A percentile compares a stretch with the other conserved stretches of the same genome.
These are phyloP conservation scores for Pelargonium nanum DNA, from an alignment of 345 rosid genomes.

Conservation along the genomic window DNA sequence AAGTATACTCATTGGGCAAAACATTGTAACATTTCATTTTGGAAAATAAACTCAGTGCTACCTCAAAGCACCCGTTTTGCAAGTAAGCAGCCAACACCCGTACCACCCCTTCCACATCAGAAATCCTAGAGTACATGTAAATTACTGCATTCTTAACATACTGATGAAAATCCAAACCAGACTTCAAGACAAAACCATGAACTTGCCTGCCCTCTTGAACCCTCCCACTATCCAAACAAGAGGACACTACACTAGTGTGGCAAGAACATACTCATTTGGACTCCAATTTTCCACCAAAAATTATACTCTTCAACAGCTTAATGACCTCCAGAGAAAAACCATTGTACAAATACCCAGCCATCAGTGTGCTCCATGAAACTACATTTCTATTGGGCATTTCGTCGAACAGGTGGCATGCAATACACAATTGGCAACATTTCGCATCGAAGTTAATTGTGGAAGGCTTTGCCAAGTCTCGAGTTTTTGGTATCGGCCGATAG, in stretches of 20 bases:
- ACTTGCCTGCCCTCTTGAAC: slow-evolving; percentile 51
- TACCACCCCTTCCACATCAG: slow-evolving; percentile 30
- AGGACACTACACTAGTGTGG: slow-evolving; percentile 42
- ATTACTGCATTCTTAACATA: slow-evolving; percentile 54
- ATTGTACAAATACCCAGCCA: slow-evolving; percentile 54
- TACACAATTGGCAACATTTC: slow-evolving; percentile 33
- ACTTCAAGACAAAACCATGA: slow-evolving; percentile 56
- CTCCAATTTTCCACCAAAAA: slow-evolving; percentile 17
- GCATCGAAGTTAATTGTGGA: slow-evolving; percentile 55
- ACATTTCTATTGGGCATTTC: slow-evolving; percentile 41
- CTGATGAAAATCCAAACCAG: slow-evolving; percentile 46
- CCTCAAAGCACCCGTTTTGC: slow-evolving; percentile 63
- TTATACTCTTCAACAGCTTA: slow-evolving; percentile 45
- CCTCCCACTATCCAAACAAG: slow-evolving; percentile 39
- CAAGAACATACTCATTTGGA: slow-evolving; percentile 56
- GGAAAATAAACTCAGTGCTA: slow-evolving; percentile 44
- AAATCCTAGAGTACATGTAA: slow-evolving; percentile 41
- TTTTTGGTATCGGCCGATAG: slow-evolving; percentile 35
- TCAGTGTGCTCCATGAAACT: slow-evolving; percentile 65
- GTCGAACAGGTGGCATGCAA: slow-evolving; percentile 60
- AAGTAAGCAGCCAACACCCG: slow-evolving; percentile 44
- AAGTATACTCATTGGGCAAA: slow-evolving; percentile 61
- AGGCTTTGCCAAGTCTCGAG: slow-evolving; percentile 31
- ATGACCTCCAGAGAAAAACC: slow-evolving; percentile 42
- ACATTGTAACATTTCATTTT: slow-evolving; percentile 30